phyloP scores from a whole-genome alignment of 2,329 filamentous ascomycete species.

The Aspergillus clavatus region DNA sequence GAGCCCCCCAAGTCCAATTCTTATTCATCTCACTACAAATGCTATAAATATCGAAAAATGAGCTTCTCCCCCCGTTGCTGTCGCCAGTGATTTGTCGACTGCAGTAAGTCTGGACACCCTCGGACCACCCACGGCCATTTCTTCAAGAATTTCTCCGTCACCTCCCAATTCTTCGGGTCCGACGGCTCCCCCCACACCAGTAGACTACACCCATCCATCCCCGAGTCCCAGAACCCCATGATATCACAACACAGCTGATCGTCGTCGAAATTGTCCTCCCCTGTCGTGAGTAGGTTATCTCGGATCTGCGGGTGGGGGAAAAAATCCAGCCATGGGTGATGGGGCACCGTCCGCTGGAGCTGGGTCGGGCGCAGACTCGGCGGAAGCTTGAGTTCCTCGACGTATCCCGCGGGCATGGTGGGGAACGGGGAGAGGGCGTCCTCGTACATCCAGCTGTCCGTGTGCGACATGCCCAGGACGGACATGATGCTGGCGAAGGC shows the following conservation, averaged over 20 bases:
- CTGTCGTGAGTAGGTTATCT: slow-evolving; percentile 37
- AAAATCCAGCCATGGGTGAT: slow-evolving; percentile 41
- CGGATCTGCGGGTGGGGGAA: slow-evolving; percentile 34
- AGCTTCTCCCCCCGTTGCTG: slow-evolving; percentile 21
- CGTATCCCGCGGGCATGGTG: slow-evolving; percentile 5
- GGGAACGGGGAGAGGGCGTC: slow-evolving; percentile 27
- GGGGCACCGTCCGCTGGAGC: slow-evolving; percentile 33
- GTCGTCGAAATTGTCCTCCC: slow-evolving; percentile 28
- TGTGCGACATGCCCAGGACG: slow-evolving; percentile 21
- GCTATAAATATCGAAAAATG: slow-evolving; percentile 24
- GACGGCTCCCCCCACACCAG: slow-evolving; percentile 50
- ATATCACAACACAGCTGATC: slow-evolving; percentile 37
- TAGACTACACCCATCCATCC: slow-evolving; percentile 27
- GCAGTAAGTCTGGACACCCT: slow-evolving; percentile 23
- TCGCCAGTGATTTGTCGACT: slow-evolving; percentile 25
- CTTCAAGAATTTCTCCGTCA: slow-evolving; percentile 41
- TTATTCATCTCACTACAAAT: not conserved
- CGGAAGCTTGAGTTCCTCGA: slow-evolving; percentile 18
- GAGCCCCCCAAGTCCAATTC: too few relatives aligned
- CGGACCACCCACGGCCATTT: slow-evolving; percentile 41
- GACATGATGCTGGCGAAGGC: slow-evolving; percentile 27
- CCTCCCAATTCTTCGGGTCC: slow-evolving; percentile 46
- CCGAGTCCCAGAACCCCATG: slow-evolving; percentile 29
- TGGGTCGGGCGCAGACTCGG: slow-evolving; percentile 33
- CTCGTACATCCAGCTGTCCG: slow-evolving; percentile 21